A percentile compares a stretch with the other conserved stretches of the same genome.
phyloP scores from a whole-genome alignment of 495 filamentous ascomycete species.

The Cairneyella variabilis region DNA sequence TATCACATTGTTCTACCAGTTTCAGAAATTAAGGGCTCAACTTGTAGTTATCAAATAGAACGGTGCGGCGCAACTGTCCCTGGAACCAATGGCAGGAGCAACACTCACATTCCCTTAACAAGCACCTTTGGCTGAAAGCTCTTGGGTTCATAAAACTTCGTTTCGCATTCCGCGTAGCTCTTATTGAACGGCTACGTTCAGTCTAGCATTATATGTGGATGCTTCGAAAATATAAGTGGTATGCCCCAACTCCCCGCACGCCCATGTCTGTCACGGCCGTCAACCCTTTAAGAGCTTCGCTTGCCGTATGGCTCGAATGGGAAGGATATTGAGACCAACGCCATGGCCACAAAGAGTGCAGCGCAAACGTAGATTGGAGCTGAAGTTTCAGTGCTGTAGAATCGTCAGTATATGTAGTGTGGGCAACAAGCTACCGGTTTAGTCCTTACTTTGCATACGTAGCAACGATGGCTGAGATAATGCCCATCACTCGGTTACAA shows the following conservation, averaged over 20 bases:
- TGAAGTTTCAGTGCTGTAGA: slow-evolving; percentile 51
- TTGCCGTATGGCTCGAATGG: slow-evolving; percentile 70
- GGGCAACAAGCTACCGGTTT: no score
- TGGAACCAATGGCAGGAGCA: no score
- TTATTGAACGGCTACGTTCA: not conserved
- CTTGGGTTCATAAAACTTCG: no score
- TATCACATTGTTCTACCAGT: slow-evolving; percentile 1
- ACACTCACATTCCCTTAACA: not conserved
- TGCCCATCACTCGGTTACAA: slow-evolving; percentile 69
- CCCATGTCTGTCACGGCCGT: no score
- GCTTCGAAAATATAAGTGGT: no score
- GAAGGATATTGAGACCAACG: slow-evolving; percentile 51
- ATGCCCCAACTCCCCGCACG: no score
- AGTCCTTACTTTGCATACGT: slow-evolving; percentile 54
- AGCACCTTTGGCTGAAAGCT: no score
- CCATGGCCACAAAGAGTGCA: slow-evolving; percentile 62
- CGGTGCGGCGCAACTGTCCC: no score
- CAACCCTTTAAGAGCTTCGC: slow-evolving; percentile 52
- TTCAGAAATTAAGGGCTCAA: not conserved
- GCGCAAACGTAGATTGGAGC: slow-evolving; percentile 70
- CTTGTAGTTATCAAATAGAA: no score
- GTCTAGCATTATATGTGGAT: not conserved
- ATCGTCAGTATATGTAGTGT: no score
- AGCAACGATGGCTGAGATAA: slow-evolving; percentile 62
- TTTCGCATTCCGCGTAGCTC: not conserved